Base-by-base conservation (phyloP, 495 filamentous ascomycete genomes). In the Neurospora tetraspora region DNA sequence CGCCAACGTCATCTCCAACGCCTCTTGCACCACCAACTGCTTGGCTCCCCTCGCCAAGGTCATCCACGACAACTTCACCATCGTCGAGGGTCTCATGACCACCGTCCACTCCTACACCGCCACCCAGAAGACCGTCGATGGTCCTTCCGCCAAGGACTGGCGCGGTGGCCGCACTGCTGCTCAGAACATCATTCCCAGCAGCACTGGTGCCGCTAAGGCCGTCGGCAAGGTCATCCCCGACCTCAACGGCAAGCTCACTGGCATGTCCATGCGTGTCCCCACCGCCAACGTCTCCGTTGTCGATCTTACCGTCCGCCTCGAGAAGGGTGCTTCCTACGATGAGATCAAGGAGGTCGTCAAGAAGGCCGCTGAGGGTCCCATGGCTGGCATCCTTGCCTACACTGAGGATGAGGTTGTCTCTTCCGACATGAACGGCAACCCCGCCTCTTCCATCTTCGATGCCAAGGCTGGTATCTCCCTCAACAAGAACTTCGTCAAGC, bases 1-100 rank as follows among this genome's bases (percentile, higher is more conserved):
- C 82, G 88, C 96, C 82, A 86, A 92, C 77, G 90, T 99, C 84
- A 91, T 98, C 87, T 98, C 96, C 86, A 99, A 99, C 88, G 96
- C 96, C 77, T 98, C 96, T 79, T 99, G 96, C 88, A 99, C 96
- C 81, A 99, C 96, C 87, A 99, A 99, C 91, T 98, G 96, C 90
- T 87, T 99, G 82, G 96, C 96, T 84, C 96, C 96, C 80, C 91
- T 99, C 76, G 96, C 96, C 86, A 99, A 99, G 91, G 93, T 99
- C 79, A 88, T 99, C 86, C 86, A 99, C 89, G 96, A 99, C 88
- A 94, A 98, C 80, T 99, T 90, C 89, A 90, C 87, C 84, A 94
- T 99, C 85, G 85, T 98, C 82, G 96, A 99, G 89, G 96, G 96
- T 88, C 91, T 99, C 77, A 99, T 99, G 96, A 99, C 96, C 84